Conservation (phyloP, 2,329 filamentous ascomycete species). For the Anisogramma anomala region DNA sequence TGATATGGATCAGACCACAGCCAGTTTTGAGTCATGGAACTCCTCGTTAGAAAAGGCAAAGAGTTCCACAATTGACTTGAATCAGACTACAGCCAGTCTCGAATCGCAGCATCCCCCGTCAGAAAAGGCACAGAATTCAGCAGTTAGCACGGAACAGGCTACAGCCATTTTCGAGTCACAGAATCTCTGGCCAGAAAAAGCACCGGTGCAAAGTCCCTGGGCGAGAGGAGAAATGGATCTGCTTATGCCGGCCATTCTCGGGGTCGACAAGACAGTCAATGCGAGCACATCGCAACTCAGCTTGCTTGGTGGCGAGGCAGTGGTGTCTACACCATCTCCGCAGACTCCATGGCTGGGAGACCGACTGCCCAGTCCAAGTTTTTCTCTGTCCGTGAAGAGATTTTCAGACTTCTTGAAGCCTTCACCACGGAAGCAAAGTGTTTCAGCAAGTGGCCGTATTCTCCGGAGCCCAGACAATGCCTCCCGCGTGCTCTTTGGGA, state of each 20-base stretch:
- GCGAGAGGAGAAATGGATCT: not conserved
- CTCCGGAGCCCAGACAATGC: not conserved
- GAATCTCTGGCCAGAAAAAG: not conserved
- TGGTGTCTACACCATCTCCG: slow-evolving; percentile 19
- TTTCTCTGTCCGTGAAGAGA: slow-evolving; percentile 37
- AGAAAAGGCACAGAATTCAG: no score
- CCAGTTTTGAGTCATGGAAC: not conserved
- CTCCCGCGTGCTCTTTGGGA: slow-evolving; percentile 6
- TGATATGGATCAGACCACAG: no score
- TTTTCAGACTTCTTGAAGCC: slow-evolving; percentile 42
- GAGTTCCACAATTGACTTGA: not conserved
- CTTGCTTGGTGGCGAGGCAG: slow-evolving; percentile 1
- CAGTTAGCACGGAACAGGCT: not conserved
- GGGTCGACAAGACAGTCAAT: slow-evolving; percentile 8
- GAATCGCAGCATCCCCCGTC: not conserved
- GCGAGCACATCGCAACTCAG: slow-evolving; percentile 1
- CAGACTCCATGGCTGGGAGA: slow-evolving; percentile 15
- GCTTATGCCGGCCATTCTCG: slow-evolving; percentile 6
- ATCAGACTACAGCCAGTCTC: not conserved
- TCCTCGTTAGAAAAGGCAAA: not conserved
- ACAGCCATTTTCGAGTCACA: not conserved
- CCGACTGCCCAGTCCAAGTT: slow-evolving; percentile 32
- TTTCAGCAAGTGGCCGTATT: not conserved
- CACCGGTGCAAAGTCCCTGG: slow-evolving; percentile 3
- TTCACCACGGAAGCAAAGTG: slow-evolving; percentile 26